Base-by-base conservation (phyloP, 805 yeast species). In the Candida fluviatilis region DNA sequence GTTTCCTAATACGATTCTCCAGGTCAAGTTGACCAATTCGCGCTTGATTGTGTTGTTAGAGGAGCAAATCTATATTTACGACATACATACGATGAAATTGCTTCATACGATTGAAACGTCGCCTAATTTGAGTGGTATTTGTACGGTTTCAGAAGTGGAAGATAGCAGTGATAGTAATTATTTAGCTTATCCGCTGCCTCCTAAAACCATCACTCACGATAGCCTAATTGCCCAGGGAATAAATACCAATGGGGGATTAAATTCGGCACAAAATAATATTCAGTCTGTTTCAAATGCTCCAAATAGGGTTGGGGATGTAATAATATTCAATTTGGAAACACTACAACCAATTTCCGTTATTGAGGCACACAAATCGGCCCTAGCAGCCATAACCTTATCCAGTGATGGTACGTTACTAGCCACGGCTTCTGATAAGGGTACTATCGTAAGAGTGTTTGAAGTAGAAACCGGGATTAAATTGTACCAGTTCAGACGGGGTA, bases 361-460 rank as follows among this genome's bases (percentile, higher is more conserved):
- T 3, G 86, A 83, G 52, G 96, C 96, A 1, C 98, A 93, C 60
- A 85, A 84, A 51, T 69, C 89, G 0, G 80, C 84, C 1, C 56
- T 91, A 31, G 84, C 89, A 2, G 72, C 79, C 2, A 58, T 89
- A 34, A 65, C 83, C 1, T 57, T 93, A 13, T 85, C 88, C 36
- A 68, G 70, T 23, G 90, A 85, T 51, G 97, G 97, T 0, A 69
- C 77, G 2, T 64, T 86, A 46, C 69, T 91, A 32, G 96, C 97
- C 0, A 86, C 97, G 0, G 88, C 96, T 4, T 86, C 96, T 0
- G 78, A 74, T 25, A 86, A 87, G 53, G 99, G 99, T 2, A 93
- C 98, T 0, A 79, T 93, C 16, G 78, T 91, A 2, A 66, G 98
- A 32, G 82, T 93, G 2, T 93, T 90, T 52, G 67, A 82, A 25